Conservation (phyloP, 1,139 yeast species). For the Magnusiomyces tetraspermus region DNA sequence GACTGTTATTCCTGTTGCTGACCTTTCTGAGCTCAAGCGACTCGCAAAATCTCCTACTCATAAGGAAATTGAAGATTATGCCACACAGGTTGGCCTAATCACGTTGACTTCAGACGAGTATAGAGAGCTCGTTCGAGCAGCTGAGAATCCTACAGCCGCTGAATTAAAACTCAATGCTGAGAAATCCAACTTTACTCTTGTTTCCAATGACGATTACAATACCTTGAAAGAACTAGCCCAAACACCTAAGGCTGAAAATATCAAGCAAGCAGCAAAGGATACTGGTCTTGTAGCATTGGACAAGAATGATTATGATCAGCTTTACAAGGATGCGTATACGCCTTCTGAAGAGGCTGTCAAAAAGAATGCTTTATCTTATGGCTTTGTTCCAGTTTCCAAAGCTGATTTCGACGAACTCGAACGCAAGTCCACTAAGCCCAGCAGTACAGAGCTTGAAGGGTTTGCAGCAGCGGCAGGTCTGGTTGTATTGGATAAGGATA, state of each 20-base stretch:
- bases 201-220: conserved; percentile 11
- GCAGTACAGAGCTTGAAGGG: conserved; percentile 26
- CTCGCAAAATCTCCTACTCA: conserved; percentile 31
- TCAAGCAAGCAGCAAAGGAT: conserved; percentile 27
- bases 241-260: conserved; percentile 14
- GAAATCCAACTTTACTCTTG: conserved; percentile 3
- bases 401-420: conserved; percentile 21
- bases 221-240: conserved; percentile 12
- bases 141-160: conserved; percentile 11
- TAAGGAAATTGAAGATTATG: conserved; percentile 22
- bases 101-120: conserved; percentile 24
- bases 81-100: conserved; percentile 23
- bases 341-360: conserved; percentile 15
- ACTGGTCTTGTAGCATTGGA: conserved; percentile 22
- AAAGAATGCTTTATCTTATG: conserved; percentile 23
- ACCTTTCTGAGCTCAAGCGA: conserved; percentile 18
- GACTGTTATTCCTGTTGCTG: conserved; percentile 21
- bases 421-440: conserved; percentile 20
- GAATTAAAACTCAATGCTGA: conserved; percentile 12
- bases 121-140: conserved; percentile 11
- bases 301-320: conserved; percentile 22
- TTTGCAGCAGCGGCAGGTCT: conserved; percentile 7
- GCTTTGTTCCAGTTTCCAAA: conserved; percentile 23
- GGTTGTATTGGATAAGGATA: conserved; percentile 6
- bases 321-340: conserved; percentile 9